These are phyloP conservation scores for Pichia kudriavzevii DNA, from an alignment of 1,139 yeast genomes.

Conservation along the genomic window DNA sequence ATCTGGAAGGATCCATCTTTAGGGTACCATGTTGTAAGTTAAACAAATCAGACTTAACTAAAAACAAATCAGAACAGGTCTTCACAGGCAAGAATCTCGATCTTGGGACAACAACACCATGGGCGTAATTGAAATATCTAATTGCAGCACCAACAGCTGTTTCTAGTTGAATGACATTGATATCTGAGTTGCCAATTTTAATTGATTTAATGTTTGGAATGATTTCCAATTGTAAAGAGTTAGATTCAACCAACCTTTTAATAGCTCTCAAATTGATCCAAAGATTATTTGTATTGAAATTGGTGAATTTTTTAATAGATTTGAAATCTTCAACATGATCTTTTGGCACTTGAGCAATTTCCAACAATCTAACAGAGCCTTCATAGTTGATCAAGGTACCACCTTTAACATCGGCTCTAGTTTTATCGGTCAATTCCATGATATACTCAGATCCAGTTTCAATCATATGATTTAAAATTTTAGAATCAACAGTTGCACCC, in stretches of 20 bases:
- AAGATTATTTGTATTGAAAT: constrained; percentile 94
- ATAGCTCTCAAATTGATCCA: constrained; percentile 96
- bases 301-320: constrained; percentile 93
- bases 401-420: constrained; percentile 99
- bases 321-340: constrained; percentile 98
- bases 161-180: constrained; percentile 88
- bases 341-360: constrained; percentile 98
- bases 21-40: constrained; percentile 87
- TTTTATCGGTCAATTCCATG: constrained; percentile 97
- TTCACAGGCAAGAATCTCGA: constrained; percentile 96
- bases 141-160: constrained; percentile 99
- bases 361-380: constrained; percentile 89
- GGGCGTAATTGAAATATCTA: constrained; percentile 90
- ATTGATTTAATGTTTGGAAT: constrained; percentile 90
- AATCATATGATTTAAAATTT: constrained; percentile 86
- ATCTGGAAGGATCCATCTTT: constrained; percentile 75
- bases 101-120: constrained; percentile 97
- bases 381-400: constrained; percentile 96
- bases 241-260: constrained; percentile 81
- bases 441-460: constrained; percentile 89
- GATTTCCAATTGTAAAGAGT: constrained; percentile 82
- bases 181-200: constrained; percentile 65
- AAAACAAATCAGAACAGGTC: constrained; percentile 88
- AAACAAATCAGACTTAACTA: constrained; percentile 95
- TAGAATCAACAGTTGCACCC: constrained; percentile 95